A percentile compares a stretch with the other conserved stretches of the same genome.
These are phyloP conservation scores for Suillus clintonianus DNA, from an alignment of 768 basidiomycete species.

Conservation along the genomic window DNA sequence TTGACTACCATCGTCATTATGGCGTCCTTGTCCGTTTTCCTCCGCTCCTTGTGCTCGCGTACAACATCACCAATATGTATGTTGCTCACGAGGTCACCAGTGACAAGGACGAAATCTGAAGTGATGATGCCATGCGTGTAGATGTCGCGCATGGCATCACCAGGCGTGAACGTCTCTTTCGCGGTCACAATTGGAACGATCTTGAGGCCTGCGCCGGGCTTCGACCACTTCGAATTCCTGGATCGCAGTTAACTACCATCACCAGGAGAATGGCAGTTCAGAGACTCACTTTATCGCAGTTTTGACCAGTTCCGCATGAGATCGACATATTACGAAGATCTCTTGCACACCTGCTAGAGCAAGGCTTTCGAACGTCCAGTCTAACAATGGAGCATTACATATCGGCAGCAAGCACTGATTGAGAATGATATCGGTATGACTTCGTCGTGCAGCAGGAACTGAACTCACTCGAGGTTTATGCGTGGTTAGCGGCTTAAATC, in stretches of 20 bases:
- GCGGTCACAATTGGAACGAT: constrained; percentile 86
- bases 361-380: constrained; percentile 96
- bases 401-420: constrained; percentile 86
- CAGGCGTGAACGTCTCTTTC: constrained; percentile 84
- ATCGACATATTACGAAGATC: constrained; percentile 93
- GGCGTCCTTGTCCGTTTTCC: constrained; percentile 86
- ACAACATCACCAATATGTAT: constrained; percentile 89
- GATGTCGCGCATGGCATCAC: constrained; percentile 92
- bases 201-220: constrained; percentile 74
- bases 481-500: constrained; percentile 88
- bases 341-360: constrained; percentile 95
- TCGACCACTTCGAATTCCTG: constrained; percentile 86
- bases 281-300: constrained; percentile 70
- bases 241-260: neutral
- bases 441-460: constrained; percentile 9
- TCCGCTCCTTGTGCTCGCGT: constrained; percentile 82
- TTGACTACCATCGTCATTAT: constrained; percentile 97
- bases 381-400: constrained; percentile 89
- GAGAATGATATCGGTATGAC: constrained; percentile 17
- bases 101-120: constrained; percentile 88
- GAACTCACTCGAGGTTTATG: constrained; percentile 79
- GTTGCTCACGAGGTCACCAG: constrained; percentile 92
- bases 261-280: constrained; percentile 9
- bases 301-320: constrained; percentile 85
- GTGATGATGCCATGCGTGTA: constrained; percentile 91